Base-by-base conservation (phyloP, 306 rosid genomes). In the Vicia faba region DNA sequence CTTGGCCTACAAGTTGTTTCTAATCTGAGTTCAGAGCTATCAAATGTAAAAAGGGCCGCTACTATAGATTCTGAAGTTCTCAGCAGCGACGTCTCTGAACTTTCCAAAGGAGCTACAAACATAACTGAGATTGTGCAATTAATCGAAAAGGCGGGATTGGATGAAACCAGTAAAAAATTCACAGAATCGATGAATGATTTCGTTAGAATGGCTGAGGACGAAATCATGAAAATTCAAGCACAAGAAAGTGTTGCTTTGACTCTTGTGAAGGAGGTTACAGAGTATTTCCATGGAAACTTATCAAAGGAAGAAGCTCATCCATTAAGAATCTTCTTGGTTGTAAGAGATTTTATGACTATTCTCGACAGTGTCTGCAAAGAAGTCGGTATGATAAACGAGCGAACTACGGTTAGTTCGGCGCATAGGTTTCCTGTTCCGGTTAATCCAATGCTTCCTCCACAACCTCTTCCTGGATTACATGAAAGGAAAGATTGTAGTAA, bases 291-390 rank as follows among this genome's bases (percentile, higher is more conserved):
- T 59, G 98, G 98, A 13, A 86, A 93, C 76, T 83, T 92, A 12
- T 53, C 89, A 4, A 93, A 81, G 78, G 98, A 93, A 89, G 98
- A 93, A 81, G 98, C 98, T 77, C 98, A 93, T 78, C 98, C 98
- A 4, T 90, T 89, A 46, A 79, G 97, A 76, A 86, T 88, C 58
- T 93, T 89, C 87, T 68, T 83, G 86, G 97, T 88, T 72, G 98
- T 93, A 33, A 81, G 98, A 66, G 97, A 93, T 80, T 89, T 93
- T 29, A 83, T 93, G 10, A 54, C 83, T 0, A 73, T 82, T 43
- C 88, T 93, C 3, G 98, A 93, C 49, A 69, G 89, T 13, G 98
- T 89, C 25, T 93, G 98, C 83, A 93, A 86, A 80, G 98, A 93
- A 80, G 96, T 93, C 0, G 89, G 95, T 33, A 78, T 75, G 86